Conservation (phyloP, 495 filamentous ascomycete genomes). For the Hyphodiscus hymeniophilus region DNA sequence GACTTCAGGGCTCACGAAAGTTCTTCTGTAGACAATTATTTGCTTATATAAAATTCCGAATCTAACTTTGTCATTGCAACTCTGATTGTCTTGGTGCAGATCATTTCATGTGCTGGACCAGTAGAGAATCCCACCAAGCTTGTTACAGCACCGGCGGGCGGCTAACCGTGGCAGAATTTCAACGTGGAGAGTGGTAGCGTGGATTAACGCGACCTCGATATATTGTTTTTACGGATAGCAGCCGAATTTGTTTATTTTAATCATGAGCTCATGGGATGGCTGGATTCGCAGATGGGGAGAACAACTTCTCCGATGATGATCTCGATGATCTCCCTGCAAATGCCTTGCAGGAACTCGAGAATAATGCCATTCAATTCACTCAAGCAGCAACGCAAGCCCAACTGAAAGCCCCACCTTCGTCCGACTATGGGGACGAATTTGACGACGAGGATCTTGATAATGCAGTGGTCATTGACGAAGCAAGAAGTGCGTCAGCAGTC, state of each 20-base stretch:
- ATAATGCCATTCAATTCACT: slow-evolving; percentile 44
- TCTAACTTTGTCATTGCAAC: no score
- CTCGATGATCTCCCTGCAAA: slow-evolving; percentile 47
- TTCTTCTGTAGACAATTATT: no score
- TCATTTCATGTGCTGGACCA: no score
- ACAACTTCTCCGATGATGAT: slow-evolving; percentile 53
- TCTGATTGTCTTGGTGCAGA: no score
- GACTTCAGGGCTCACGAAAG: no score
- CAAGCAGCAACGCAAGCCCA: slow-evolving; percentile 26
- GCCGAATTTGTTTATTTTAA: slow-evolving; percentile 12
- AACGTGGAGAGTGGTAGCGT: no score
- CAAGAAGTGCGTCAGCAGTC: slow-evolving; percentile 20
- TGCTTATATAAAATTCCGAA: no score
- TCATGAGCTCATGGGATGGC: slow-evolving; percentile 49
- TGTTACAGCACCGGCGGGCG: no score
- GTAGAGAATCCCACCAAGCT: no score
- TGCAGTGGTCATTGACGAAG: slow-evolving; percentile 30
- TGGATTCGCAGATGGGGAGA: slow-evolving; percentile 45
- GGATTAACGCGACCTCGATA: no score
- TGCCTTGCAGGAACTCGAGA: slow-evolving; percentile 44
- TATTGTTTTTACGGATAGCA: no score
- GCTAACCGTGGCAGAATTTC: no score
- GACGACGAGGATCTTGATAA: slow-evolving; percentile 49
- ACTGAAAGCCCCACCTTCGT: slow-evolving; percentile 23
- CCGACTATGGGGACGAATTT: slow-evolving; percentile 44